A percentile compares a stretch with the other conserved stretches of the same genome.
Conservation (phyloP, 2,329 filamentous ascomycete species). For the Daldinia sp. region DNA sequence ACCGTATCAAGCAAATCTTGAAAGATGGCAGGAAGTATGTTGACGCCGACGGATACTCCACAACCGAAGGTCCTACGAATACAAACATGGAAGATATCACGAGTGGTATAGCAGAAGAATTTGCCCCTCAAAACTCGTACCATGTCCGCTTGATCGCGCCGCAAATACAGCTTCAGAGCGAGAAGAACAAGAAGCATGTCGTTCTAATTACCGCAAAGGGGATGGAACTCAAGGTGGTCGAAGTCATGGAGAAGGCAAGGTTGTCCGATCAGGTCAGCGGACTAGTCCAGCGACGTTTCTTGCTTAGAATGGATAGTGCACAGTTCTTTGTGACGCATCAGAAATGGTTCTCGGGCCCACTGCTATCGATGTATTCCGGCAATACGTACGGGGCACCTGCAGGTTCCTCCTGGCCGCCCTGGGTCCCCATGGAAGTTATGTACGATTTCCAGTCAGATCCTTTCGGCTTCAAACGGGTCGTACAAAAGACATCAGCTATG, state of each 20-base stretch:
- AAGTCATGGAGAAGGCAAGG: slow-evolving; percentile 96
- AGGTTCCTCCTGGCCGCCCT: slow-evolving; percentile 93
- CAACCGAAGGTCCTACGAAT: slow-evolving; percentile 47
- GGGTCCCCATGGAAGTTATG: slow-evolving; percentile 98
- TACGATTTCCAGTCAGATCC: slow-evolving; percentile 94
- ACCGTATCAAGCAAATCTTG: slow-evolving; percentile 85
- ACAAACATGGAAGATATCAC: slow-evolving; percentile 68
- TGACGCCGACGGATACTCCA: slow-evolving; percentile 68
- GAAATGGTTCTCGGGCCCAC: slow-evolving; percentile 84
- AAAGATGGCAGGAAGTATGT: slow-evolving; percentile 86
- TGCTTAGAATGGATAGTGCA: slow-evolving; percentile 94
- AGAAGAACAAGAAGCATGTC: slow-evolving; percentile 97
- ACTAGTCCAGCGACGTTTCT: slow-evolving; percentile 91
- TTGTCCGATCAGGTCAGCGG: slow-evolving; percentile 93
- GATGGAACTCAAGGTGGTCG: slow-evolving; percentile 97
- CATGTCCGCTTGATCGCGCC: slow-evolving; percentile 94
- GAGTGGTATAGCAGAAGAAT: slow-evolving; percentile 84
- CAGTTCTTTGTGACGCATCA: slow-evolving; percentile 98
- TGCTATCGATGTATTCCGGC: slow-evolving; percentile 92
- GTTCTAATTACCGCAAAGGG: slow-evolving; percentile 95
- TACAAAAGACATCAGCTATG: slow-evolving; percentile 95
- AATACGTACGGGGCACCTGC: slow-evolving; percentile 88
- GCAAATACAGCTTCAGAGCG: slow-evolving; percentile 97
- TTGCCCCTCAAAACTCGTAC: slow-evolving; percentile 90
- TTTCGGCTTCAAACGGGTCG: slow-evolving; percentile 96